phyloP scores from a whole-genome alignment of 163 green algal species.

The Chlorella variabilis region DNA sequence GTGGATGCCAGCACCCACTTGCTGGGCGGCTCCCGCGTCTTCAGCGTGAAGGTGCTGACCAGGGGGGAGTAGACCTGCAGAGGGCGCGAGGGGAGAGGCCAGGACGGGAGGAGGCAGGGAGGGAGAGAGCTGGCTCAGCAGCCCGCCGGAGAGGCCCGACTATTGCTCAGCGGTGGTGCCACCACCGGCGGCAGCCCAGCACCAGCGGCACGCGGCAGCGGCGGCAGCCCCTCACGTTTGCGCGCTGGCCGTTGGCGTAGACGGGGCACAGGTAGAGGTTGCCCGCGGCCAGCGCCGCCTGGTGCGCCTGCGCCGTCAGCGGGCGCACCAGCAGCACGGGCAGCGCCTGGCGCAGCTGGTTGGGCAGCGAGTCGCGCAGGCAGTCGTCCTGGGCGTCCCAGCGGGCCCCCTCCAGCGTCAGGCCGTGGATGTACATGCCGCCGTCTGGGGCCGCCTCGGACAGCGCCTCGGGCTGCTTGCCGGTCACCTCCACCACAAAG shows the following conservation, averaged over 20 bases:
- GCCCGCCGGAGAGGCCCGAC: no score
- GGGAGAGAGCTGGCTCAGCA: no score
- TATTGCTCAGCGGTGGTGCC: no score
- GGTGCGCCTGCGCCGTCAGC: background rate
- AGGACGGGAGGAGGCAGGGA: background rate
- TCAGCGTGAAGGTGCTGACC: constrained; percentile 82
- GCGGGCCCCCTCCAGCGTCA: constrained; percentile 79
- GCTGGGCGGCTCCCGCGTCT: constrained; percentile 66
- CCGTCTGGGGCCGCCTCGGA: background rate
- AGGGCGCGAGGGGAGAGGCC: no score
- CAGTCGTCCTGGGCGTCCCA: constrained; percentile 82
- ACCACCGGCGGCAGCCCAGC: no score
- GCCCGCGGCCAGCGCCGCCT: constrained; percentile 21
- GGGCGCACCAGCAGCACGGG: constrained; percentile 64
- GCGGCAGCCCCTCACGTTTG: constrained; percentile 57
- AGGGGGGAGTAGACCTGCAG: constrained; percentile 77
- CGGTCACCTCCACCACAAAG: constrained; percentile 78
- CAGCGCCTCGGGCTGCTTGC: constrained; percentile 40
- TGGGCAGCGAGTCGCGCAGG: constrained; percentile 81
- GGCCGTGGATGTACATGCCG: constrained; percentile 74
- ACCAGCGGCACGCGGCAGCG: no score
- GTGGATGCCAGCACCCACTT: constrained; percentile 86
- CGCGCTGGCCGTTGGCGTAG: constrained; percentile 91
- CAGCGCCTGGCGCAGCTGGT: constrained; percentile 82
- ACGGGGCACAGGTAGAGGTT: constrained; percentile 84